These are phyloP conservation scores for Chaetomium globosum DNA, from an alignment of 2,329 filamentous ascomycete genomes.

Conservation along the genomic window DNA sequence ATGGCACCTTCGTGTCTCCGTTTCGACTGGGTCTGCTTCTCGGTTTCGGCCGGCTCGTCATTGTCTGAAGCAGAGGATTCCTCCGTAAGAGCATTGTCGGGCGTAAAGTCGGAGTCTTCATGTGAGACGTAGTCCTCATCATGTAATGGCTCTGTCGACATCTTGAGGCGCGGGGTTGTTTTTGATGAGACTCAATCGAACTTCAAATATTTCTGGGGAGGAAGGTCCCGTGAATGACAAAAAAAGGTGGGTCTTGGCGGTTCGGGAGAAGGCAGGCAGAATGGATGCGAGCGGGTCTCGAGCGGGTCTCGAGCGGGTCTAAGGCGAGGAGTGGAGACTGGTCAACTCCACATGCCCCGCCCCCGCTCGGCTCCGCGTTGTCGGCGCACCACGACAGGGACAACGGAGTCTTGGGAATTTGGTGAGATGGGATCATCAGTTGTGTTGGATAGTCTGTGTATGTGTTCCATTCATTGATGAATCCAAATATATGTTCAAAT, in stretches of 20 bases:
- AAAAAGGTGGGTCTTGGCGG: neutral
- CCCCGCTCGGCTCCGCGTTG: slow-evolving; percentile 22
- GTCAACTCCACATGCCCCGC: slow-evolving; percentile 16
- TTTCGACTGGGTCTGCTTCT: slow-evolving; percentile 38
- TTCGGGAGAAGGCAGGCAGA: slow-evolving; percentile 8
- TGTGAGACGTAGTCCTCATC: slow-evolving; percentile 66
- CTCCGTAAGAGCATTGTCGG: slow-evolving; percentile 52
- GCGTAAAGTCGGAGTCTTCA: slow-evolving; percentile 73
- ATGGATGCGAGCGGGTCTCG: slow-evolving; percentile 13
- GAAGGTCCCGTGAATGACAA: neutral
- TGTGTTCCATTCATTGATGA: neutral
- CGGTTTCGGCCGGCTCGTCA: slow-evolving; percentile 50
- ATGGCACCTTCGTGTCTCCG: slow-evolving; percentile 41
- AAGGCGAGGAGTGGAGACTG: neutral
- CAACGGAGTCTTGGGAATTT: neutral
- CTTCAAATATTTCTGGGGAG: neutral
- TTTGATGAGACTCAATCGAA: neutral
- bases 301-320: slow-evolving; percentile 1
- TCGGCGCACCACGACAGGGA: neutral
- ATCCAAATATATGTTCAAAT: too few relatives aligned
- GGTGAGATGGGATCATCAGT: neutral
- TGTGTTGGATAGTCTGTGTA: neutral
- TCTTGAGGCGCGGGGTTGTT: slow-evolving; percentile 37
- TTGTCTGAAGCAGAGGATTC: slow-evolving; percentile 52
- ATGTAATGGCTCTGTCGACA: slow-evolving; percentile 48